Conservation (phyloP, 192 early-diverging fungal species). For the Rhizoclosmatium globosum region DNA sequence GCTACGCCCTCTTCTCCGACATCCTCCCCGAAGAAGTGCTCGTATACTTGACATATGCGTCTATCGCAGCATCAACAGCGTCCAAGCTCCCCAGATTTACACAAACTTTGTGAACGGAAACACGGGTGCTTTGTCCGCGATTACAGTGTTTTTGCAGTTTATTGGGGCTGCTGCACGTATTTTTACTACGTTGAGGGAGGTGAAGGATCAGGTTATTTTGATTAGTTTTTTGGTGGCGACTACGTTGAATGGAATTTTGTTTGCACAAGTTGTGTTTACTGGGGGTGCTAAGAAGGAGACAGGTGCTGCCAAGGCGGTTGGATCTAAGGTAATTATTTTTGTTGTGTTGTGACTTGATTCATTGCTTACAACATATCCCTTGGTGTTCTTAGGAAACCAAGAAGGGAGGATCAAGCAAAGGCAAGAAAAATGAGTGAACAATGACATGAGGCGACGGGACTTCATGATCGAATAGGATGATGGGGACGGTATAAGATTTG, state of each 20-base stretch:
- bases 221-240: conserved; percentile 72
- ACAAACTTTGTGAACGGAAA: conserved; percentile 82
- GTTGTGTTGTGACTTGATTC: not conserved
- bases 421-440: not conserved
- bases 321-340: conserved; percentile 2
- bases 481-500: too few species aligned
- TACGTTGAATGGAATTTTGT: conserved; percentile 78
- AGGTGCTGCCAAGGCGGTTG: not conserved
- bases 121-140: conserved; percentile 91
- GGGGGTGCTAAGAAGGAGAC: not conserved
- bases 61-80: conserved; percentile 81
- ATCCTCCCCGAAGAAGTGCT: conserved; percentile 59
- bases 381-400: not conserved
- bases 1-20: conserved; percentile 63
- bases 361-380: not conserved
- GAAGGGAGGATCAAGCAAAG: not conserved
- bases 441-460: too few species aligned
- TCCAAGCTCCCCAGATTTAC: conserved; percentile 92
- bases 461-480: too few species aligned
- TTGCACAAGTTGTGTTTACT: conserved; percentile 72
- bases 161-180: conserved; percentile 86
- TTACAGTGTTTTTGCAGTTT: conserved; percentile 90
- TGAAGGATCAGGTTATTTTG: conserved; percentile 84
- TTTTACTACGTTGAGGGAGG: conserved; percentile 92
- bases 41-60: conserved; percentile 71